Evolutionary conservation across 2,329 filamentous ascomycete genomes (phyloP).

Genomic region (Paecilomyces sp.): DNA sequence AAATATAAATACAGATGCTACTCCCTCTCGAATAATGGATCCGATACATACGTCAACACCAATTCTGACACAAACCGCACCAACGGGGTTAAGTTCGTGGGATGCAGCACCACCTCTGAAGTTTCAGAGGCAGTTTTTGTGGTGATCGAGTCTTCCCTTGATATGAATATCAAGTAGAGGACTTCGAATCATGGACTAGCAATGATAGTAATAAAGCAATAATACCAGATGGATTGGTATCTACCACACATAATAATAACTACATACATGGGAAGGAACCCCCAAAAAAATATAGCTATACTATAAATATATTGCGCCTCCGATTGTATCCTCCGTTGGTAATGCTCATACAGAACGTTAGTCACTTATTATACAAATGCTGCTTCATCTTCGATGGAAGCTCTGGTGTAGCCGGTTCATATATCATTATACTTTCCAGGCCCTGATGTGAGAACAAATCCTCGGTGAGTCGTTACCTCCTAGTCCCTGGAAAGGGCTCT

Average conservation of each 20-base stretch:
- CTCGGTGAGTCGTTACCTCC: background rate
- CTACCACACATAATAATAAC: background rate
- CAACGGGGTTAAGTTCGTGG: conserved; percentile 17
- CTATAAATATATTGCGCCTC: background rate
- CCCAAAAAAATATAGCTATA: background rate
- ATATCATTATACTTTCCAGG: background rate
- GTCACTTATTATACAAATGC: background rate
- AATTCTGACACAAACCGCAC: background rate
- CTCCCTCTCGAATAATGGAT: background rate
- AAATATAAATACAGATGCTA: background rate
- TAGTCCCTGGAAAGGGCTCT: background rate
- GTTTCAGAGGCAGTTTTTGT: conserved; percentile 27
- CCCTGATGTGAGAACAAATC: background rate
- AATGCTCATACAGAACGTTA: background rate
- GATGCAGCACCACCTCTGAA: conserved; percentile 20
- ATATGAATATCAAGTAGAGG: no score
- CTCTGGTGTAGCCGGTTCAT: background rate
- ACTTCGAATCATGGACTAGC: no score
- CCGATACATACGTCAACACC: background rate
- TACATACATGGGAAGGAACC: background rate
- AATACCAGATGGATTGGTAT: background rate
- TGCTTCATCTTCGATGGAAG: background rate
- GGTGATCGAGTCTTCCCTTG: conserved; percentile 10
- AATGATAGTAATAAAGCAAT: background rate
- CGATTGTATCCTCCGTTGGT: background rate